Conservation (phyloP, 202 grass and related monocot genomes). For the Setaria italica region DNA sequence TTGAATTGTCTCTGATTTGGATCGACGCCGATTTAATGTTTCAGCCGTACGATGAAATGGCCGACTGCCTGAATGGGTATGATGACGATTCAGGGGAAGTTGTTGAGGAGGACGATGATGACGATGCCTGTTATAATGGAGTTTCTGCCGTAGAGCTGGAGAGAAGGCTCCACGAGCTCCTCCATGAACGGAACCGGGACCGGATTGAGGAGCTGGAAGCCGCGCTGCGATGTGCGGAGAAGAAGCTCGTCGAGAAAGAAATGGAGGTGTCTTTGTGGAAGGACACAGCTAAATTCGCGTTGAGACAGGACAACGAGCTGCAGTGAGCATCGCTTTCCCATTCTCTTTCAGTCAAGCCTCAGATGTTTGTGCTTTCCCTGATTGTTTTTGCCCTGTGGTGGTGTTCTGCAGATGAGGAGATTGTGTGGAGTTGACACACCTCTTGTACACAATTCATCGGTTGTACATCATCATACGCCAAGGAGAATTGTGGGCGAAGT, state of each 20-base stretch:
- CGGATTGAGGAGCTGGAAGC: constrained; percentile 77
- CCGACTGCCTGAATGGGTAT: constrained; percentile 17
- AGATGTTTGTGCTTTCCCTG: neutral
- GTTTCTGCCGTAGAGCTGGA: constrained; percentile 75
- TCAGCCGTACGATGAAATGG: constrained; percentile 32
- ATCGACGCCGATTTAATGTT: neutral
- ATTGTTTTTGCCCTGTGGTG: neutral
- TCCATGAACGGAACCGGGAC: constrained; percentile 69
- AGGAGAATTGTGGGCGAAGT: constrained; percentile 8
- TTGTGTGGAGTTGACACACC: neutral
- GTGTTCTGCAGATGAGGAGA: constrained; percentile 29
- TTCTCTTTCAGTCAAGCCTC: neutral
- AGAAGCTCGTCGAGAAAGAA: constrained; percentile 71
- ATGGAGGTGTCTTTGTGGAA: constrained; percentile 65
- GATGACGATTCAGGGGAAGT: constrained; percentile 21
- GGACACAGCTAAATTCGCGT: constrained; percentile 50
- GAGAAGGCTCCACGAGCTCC: constrained; percentile 79
- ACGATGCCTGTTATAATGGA: constrained; percentile 26
- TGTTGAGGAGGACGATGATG: constrained; percentile 14
- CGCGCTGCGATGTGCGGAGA: constrained; percentile 57
- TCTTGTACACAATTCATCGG: neutral
- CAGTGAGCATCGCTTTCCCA: constrained; percentile 24
- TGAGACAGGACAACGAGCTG: constrained; percentile 12
- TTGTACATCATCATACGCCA: neutral
- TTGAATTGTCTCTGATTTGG: neutral